A percentile compares a stretch with the other conserved stretches of the same genome.
Evolutionary conservation across 805 yeast genomes (phyloP).

Genomic region (Nakazawaea molendinolei): DNA sequence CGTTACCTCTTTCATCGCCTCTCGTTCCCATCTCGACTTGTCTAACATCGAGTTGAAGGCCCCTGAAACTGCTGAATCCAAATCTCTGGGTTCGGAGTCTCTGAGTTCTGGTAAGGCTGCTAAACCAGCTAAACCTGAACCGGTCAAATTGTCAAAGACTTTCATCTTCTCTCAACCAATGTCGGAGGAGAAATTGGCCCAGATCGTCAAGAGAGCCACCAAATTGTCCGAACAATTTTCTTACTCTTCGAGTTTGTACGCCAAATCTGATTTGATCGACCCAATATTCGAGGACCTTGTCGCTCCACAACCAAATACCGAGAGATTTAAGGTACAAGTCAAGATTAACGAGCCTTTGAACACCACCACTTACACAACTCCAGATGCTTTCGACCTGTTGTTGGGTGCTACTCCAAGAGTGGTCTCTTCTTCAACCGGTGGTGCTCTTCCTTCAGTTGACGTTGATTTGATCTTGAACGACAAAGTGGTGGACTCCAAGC

Average conservation of each 20-base stretch:
- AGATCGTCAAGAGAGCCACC: slow-evolving; percentile 37
- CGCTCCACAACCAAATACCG: slow-evolving; percentile 34
- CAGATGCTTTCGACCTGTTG: slow-evolving; percentile 23
- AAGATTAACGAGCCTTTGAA: slow-evolving; percentile 20
- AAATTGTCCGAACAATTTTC: slow-evolving; percentile 38
- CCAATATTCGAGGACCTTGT: slow-evolving; percentile 54
- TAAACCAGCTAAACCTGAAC: slow-evolving; percentile 26
- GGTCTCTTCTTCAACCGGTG: background rate
- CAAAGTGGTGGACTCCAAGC: slow-evolving; percentile 37
- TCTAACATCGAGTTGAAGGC: slow-evolving; percentile 51
- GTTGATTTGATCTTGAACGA: slow-evolving; percentile 30
- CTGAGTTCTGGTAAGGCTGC: slow-evolving; percentile 17
- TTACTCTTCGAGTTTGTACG: slow-evolving; percentile 28
- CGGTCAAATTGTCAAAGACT: slow-evolving; percentile 25
- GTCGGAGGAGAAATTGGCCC: slow-evolving; percentile 23
- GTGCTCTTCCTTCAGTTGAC: slow-evolving; percentile 24
- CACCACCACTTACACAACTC: background rate
- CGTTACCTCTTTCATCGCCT: slow-evolving; percentile 50
- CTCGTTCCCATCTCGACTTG: slow-evolving; percentile 61
- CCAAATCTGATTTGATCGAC: slow-evolving; percentile 44
- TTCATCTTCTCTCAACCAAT: slow-evolving; percentile 24
- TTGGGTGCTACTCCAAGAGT: slow-evolving; percentile 12
- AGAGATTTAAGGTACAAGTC: slow-evolving; percentile 35
- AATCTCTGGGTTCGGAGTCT: slow-evolving; percentile 1
- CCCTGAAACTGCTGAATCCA: slow-evolving; percentile 19